Conservation (phyloP, 2,329 filamentous ascomycete species). For the Colletotrichum sp. region DNA sequence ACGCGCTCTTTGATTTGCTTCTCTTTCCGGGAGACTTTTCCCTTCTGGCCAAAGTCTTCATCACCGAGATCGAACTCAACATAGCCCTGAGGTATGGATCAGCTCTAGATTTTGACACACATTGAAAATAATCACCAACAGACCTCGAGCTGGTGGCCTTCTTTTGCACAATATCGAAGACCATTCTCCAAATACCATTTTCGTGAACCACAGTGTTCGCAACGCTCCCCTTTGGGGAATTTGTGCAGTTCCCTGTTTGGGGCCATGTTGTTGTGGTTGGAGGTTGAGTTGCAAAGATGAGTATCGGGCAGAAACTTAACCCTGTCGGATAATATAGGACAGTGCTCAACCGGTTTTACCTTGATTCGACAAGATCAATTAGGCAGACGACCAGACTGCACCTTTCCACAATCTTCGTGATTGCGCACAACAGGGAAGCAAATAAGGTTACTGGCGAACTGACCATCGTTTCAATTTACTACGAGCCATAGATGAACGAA, state of each 20-base stretch:
- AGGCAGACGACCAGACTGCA: neutral
- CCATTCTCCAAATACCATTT: constrained; percentile 79
- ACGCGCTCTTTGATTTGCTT: constrained; percentile 61
- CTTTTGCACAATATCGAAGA: constrained; percentile 73
- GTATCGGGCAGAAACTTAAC: neutral
- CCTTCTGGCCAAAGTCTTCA: constrained; percentile 69
- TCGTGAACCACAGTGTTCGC: constrained; percentile 71
- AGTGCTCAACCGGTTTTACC: neutral
- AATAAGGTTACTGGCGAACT: neutral
- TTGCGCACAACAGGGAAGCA: neutral
- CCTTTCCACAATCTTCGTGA: neutral
- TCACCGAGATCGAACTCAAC: constrained; percentile 65
- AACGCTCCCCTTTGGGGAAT: constrained; percentile 58
- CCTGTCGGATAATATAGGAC: neutral
- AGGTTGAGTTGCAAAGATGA: neutral
- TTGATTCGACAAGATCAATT: neutral
- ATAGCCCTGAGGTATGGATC: constrained; percentile 45
- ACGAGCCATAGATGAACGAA: neutral
- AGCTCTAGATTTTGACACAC: neutral
- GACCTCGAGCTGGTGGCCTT: constrained; percentile 82
- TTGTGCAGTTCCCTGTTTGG: constrained; percentile 49
- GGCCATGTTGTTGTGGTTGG: constrained; percentile 37
- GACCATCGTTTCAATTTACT: neutral
- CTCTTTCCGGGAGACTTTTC: constrained; percentile 60
- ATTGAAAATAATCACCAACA: constrained; percentile 9